Evolutionary conservation across 179 eudicot species (phyloP).

Genomic region (Drosera spatulata): DNA sequence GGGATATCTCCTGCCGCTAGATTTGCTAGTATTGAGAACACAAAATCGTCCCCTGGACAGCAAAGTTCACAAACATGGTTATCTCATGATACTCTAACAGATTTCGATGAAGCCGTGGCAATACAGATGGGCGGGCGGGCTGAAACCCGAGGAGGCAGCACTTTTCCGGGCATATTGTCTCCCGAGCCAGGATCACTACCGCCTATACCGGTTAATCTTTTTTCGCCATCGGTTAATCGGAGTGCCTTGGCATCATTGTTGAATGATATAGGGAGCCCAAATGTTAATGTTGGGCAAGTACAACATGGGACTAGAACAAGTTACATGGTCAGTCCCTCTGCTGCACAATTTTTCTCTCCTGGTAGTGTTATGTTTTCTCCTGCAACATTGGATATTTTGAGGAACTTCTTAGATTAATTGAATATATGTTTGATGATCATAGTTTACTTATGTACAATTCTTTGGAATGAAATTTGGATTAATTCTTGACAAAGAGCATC

Average conservation of each 20-base stretch:
- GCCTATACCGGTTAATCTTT: conserved; percentile 54
- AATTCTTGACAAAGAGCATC: too few relatives aligned
- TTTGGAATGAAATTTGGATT: too few relatives aligned
- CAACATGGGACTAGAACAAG: conserved; percentile 19
- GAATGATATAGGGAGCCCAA: conserved; percentile 11
- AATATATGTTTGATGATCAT: too few relatives aligned
- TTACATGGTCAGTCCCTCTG: conserved; percentile 13
- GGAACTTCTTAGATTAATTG: conserved; percentile 10
- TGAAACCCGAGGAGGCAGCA: conserved; percentile 12
- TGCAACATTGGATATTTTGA: conserved; percentile 22
- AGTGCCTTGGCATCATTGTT: conserved; percentile 17
- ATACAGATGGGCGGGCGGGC: conserved; percentile 8
- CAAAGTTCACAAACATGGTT: conserved; percentile 7
- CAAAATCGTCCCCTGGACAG: conserved; percentile 24
- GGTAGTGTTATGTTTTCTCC: conserved; percentile 21
- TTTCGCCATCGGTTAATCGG: conserved; percentile 43
- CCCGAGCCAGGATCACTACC: conserved; percentile 63
- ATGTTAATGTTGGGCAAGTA: conserved; percentile 27
- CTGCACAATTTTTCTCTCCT: conserved; percentile 18
- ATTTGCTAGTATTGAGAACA: conserved; percentile 43
- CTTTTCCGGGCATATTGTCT: conserved; percentile 63
- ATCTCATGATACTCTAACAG: neutral
- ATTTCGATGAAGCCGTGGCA: conserved; percentile 16
- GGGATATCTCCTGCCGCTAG: conserved; percentile 60
- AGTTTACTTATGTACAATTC: too few relatives aligned